Evolutionary conservation across 768 basidiomycete species (phyloP), one percentile per base, ranked within the genome.

Genomic region (Xerocomus potaroensis): DNA sequence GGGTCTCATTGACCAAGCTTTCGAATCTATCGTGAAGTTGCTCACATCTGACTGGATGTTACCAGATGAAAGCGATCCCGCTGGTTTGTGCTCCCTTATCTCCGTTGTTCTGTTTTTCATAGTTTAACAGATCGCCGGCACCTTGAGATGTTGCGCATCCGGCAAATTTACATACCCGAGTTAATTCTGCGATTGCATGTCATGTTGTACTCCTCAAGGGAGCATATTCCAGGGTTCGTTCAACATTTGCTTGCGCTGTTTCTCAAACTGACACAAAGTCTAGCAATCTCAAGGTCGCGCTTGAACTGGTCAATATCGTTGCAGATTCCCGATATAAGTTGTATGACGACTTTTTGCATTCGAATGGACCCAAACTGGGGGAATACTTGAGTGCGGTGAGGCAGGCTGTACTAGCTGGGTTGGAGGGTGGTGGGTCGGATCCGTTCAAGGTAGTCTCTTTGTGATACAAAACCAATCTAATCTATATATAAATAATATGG

Each of bases 111-210:
- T 43, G 11, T 43, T 44, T 37, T 29, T 45, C 21, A 56, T 39
- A 8, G n/a, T n/a, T 3, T n/a, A 36, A 79, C 67, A 33, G 77
- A 82, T 38, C 75, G 74, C 7, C 75, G 86, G 22, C 72, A 72
- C 19, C 71, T 72, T 18, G 90, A 94, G 51, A 76, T 95, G 37
- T 68, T 78, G 11, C 80, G 86, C n/a, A 86, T 95, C 42, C 81
- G 93, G 33, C 84, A 92, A 57, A 81, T 94, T 24, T 94, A 86
- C 65, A 72, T 96, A 21, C 95, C 93, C 0, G 92, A 96, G 62
- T 74, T 97, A 18, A 80, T 97, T 55, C 75, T 97, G 53, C 81
- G 91, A 18, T 69, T 98, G 2, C 93, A 97, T 59, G 72, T 77
- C 35, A 69, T 85, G 41, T 69, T 98, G 10, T 76, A 80, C 49